Evolutionary conservation across 2,329 filamentous ascomycete genomes (phyloP), one percentile per base, ranked within the genome.

Genomic region (Chrysoporthe cubensis): DNA sequence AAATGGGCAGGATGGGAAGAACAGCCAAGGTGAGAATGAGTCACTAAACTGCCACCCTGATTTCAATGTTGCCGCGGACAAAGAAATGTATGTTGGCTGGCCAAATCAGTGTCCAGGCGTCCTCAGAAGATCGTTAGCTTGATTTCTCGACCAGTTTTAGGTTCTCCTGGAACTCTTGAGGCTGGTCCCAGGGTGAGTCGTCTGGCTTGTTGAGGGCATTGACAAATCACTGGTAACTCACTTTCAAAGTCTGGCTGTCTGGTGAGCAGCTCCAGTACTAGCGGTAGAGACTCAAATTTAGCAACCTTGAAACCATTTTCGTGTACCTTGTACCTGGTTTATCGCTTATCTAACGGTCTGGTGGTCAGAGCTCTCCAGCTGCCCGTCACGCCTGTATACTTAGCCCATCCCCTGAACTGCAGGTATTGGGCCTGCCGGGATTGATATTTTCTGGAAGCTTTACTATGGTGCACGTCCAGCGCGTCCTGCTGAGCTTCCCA

Each of bases 401-500:
- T 26, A 26, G 26, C 2, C 26, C 26, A 40, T 9, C 54, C 32
- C 21, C 26, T 37, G 32, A 5, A 26, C 54, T 7, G 26, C 32
- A 37, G 42, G 21, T 14, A 4, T 46, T 61, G 59, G 59, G 59
- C 59, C 59, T 61, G 59, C 42, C 42, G 59, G 21, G 26, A 7
- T 32, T 16, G 9, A 61, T 61, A 46, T 61, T 61, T 61, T 46
- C 42, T 46, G 26, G 13, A 54, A 54, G 43, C 59, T 43, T 43
- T 60, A 60, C 42, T 48, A 34, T n/a, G 59, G 32, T 43, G 48
- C 59, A 48, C 59, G 59, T 60, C 57, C n/a, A 26, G 21, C 59
- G 59, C 59, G 59, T 61, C 34, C 59, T 61, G 59, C 42, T 61
- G 42, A 57, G 43, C 21, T 37, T 43, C 65, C 56, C 64, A 56